These are phyloP conservation scores for Coniochaeta sp. DNA, from an alignment of 2,329 filamentous ascomycete species.

Conservation along the genomic window DNA sequence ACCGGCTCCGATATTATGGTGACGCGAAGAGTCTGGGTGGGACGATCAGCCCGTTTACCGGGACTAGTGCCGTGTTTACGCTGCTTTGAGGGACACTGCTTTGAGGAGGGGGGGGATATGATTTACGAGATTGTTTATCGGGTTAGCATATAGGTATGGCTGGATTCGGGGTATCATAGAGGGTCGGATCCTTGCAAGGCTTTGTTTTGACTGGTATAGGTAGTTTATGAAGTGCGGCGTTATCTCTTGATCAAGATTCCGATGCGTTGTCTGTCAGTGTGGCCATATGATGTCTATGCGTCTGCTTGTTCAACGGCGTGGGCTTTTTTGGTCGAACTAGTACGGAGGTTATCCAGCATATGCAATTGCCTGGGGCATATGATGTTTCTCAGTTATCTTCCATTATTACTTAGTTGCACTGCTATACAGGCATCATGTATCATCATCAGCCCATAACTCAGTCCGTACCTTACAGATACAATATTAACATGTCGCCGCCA, in stretches of 20 bases:
- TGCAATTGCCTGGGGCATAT: too few species aligned
- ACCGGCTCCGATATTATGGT: conserved; percentile 77
- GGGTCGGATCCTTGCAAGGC: not conserved
- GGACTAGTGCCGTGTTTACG: conserved; percentile 51
- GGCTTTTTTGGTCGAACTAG: too few species aligned
- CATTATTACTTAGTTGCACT: not conserved
- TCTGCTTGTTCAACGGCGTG: too few species aligned
- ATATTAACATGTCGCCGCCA: not conserved
- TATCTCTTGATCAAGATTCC: too few species aligned
- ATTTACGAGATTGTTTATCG: not conserved
- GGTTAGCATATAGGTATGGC: not conserved
- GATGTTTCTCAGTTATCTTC: not conserved
- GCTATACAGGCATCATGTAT: not conserved
- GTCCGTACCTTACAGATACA: not conserved
- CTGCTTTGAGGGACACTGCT: too few species aligned
- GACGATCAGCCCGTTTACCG: conserved; percentile 62
- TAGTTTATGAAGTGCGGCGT: too few species aligned
- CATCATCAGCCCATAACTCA: not conserved
- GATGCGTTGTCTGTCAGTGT: too few species aligned
- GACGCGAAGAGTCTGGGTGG: conserved; percentile 63
- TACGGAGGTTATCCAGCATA: not conserved
- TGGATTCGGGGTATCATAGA: not conserved
- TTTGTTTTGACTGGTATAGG: too few species aligned
- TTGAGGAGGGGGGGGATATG: not conserved
- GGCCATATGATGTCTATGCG: too few species aligned